Evolutionary conservation across 2,329 filamentous ascomycete species (phyloP).

Genomic region (Zasmidium cellare): DNA sequence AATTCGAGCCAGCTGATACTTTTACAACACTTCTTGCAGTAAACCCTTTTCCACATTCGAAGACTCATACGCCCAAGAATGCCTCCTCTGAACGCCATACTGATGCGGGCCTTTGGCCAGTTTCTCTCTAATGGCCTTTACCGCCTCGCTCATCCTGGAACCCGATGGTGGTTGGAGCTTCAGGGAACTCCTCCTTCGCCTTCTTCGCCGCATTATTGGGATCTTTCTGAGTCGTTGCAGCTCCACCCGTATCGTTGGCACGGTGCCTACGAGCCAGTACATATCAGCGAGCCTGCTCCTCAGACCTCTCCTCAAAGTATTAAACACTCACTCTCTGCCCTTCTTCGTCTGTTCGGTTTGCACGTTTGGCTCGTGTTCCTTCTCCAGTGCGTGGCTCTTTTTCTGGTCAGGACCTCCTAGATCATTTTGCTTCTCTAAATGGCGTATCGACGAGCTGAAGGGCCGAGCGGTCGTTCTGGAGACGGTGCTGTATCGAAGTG

Average conservation of each 20-base stretch:
- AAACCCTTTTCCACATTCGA: not conserved
- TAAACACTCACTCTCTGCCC: constrained; percentile 22
- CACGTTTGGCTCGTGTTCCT: constrained; percentile 26
- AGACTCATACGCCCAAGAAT: not conserved
- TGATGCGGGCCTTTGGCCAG: not conserved
- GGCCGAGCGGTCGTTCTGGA: constrained; percentile 7
- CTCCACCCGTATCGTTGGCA: constrained; percentile 38
- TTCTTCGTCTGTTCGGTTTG: constrained; percentile 19
- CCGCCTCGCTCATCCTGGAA: constrained; percentile 54
- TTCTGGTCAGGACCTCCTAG: constrained; percentile 18
- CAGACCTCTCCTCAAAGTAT: not conserved
- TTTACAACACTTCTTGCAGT: not conserved
- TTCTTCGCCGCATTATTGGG: constrained; percentile 37
- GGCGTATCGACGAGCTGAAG: constrained; percentile 13
- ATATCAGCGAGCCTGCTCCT: not conserved
- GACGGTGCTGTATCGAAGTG: not conserved
- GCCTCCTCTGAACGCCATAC: not conserved
- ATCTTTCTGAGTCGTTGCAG: constrained; percentile 42
- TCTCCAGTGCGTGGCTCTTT: constrained; percentile 28
- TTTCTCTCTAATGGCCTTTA: constrained; percentile 37
- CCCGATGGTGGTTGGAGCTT: constrained; percentile 48
- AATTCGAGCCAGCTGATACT: not conserved
- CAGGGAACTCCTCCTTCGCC: constrained; percentile 50
- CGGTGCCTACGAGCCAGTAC: constrained; percentile 25
- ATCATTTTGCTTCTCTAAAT: constrained; percentile 18